Conservation (phyloP, 352 stramenopile species). For the Plasmopara muralis region DNA sequence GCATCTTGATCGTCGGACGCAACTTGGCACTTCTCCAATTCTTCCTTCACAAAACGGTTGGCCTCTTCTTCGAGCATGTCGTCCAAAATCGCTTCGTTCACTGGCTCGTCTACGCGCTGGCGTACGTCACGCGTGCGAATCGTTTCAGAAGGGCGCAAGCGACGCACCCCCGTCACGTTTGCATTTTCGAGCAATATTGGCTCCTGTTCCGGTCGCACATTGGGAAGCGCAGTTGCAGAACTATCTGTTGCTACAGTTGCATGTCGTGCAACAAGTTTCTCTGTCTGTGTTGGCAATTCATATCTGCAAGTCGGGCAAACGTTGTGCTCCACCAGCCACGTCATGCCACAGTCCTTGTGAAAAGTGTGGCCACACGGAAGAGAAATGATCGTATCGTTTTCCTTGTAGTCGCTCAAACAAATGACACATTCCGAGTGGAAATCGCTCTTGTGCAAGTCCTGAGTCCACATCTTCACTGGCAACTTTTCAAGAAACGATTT, state of each 20-base stretch:
- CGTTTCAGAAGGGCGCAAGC: constrained; percentile 24
- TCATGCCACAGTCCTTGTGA: constrained; percentile 71
- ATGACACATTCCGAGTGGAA: constrained; percentile 67
- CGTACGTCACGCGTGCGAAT: constrained; percentile 38
- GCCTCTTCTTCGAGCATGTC: constrained; percentile 59
- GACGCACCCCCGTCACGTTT: constrained; percentile 33
- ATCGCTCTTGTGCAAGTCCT: constrained; percentile 32
- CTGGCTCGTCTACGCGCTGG: constrained; percentile 36
- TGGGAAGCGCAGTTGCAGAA: neutral
- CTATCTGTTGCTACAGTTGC: neutral
- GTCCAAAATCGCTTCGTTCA: constrained; percentile 35
- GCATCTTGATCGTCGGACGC: constrained; percentile 18
- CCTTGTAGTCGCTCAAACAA: constrained; percentile 68
- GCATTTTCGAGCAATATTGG: constrained; percentile 19
- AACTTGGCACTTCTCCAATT: constrained; percentile 29
- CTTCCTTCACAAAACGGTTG: constrained; percentile 46
- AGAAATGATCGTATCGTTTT: constrained; percentile 51
- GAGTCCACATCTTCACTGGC: constrained; percentile 51
- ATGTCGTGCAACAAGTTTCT: constrained; percentile 6
- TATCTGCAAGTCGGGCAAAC: constrained; percentile 71
- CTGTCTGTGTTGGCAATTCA: constrained; percentile 40
- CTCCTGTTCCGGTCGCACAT: constrained; percentile 13
- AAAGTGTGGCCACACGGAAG: constrained; percentile 72
- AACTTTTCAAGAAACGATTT: constrained; percentile 63
- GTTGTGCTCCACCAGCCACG: constrained; percentile 74